Base-by-base conservation (phyloP, 2,329 filamentous ascomycete genomes). In the Ophiostoma sp. region DNA sequence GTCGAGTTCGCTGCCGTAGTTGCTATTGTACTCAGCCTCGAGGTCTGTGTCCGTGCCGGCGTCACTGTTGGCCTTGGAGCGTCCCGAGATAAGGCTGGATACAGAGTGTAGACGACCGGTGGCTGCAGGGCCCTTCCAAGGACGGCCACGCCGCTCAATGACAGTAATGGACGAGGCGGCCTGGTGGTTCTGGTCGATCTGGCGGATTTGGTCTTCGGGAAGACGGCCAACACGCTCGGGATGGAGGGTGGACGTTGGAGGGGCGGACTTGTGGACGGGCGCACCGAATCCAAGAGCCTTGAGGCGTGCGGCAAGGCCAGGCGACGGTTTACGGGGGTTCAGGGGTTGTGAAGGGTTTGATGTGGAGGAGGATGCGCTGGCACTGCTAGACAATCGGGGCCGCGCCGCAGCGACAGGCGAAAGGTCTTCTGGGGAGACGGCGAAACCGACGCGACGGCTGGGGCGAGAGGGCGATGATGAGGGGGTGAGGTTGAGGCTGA, bases 141-240 rank as follows among this genome's bases (percentile, higher is more conserved):
- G 86, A 76, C 88, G 87, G 77, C 90, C 90, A 76, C 89, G 85
- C 77, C 89, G 85, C 78, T 89, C 83, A 75, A 91, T 81, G 74
- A 81, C 81, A 73, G 82, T 81, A 73, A 77, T 77, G 74, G 77
- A 73, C 33, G 85, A 86, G 76, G 83, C 82, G 72, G 86, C 84
- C 74, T 85, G 84, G 77, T 91, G 88, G 72, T 87, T 86, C 74
- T 86, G 82, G 80, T 93, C 90, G 75, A 93, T 85, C 76, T 88
- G 84, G 74, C 87, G 85, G 71, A 93, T 83, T 75, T 92, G 89
- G 74, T 88, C 83, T 78, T 92, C 88, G 75, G 90, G 84, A 69
- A 93, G 87, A 72, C 90, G 87, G 74, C 90, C 90, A 75, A 92
- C 83, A 76, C 81, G 79, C 68, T 86, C 83, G 78, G 77, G 76